A percentile compares a stretch with the other conserved stretches of the same genome.
Evolutionary conservation across 129 eudicot species (phyloP).

Genomic region (Lactuca saligna): DNA sequence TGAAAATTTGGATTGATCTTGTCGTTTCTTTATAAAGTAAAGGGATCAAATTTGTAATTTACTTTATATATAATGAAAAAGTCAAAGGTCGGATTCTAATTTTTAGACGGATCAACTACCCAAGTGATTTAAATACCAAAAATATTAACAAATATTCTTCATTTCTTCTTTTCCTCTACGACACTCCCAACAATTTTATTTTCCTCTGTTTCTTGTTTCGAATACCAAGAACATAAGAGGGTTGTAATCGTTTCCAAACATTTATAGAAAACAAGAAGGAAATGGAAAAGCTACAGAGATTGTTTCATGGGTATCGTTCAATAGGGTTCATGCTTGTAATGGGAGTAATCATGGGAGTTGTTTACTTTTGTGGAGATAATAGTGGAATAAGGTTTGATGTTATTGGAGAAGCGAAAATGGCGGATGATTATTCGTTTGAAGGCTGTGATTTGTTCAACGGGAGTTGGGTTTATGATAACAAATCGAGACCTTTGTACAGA

Average conservation of each 20-base stretch:
- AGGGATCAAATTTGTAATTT: too few species aligned
- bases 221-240: background rate
- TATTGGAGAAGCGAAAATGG: conserved; percentile 12
- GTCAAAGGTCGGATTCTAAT: conserved; percentile 26
- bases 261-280: conserved; percentile 6
- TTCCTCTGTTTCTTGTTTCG: background rate
- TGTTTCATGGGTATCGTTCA: conserved; percentile 32
- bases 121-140: conserved; percentile 30
- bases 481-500: conserved; percentile 53
- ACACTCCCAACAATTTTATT: conserved; percentile 2
- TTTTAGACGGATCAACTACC: conserved; percentile 34
- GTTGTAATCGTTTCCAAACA: background rate
- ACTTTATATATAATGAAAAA: conserved; percentile 9
- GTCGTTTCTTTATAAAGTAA: too few species aligned
- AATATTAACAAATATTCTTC: conserved; percentile 14
- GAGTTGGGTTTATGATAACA: conserved; percentile 65
- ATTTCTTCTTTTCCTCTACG: conserved; percentile 1
- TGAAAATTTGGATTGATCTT: too few species aligned
- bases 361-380: conserved; percentile 33
- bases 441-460: conserved; percentile 57
- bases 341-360: conserved; percentile 30
- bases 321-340: conserved; percentile 29
- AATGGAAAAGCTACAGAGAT: conserved; percentile 25
- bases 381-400: background rate
- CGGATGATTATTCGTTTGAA: conserved; percentile 25